Evolutionary conservation across 768 basidiomycete species (phyloP).

Genomic region (Multifurca ochricompacta): DNA sequence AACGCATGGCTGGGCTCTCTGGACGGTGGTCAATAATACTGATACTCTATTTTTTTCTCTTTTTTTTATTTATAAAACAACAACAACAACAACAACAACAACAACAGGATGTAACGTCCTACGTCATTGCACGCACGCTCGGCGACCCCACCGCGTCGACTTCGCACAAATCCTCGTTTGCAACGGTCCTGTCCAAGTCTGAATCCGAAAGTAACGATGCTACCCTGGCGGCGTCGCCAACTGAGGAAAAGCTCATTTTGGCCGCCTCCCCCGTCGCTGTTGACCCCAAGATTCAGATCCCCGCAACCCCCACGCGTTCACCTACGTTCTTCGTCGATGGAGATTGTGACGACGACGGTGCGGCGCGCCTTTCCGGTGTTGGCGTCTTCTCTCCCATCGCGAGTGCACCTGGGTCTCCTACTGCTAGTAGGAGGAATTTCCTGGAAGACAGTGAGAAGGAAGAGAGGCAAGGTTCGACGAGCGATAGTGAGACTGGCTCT

Average conservation of each 20-base stretch:
- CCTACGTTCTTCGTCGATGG: constrained; percentile 1
- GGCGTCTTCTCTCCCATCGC: constrained; percentile 66
- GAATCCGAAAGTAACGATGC: background rate
- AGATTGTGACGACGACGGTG: constrained; percentile 12
- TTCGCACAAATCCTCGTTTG: constrained; percentile 37
- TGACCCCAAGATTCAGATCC: background rate
- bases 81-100: too few relatives aligned
- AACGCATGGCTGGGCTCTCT: background rate
- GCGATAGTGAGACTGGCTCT: background rate
- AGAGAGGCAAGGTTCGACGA: background rate
- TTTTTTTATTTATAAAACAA: too few relatives aligned
- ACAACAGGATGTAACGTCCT: constrained; percentile 67
- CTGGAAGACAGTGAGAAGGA: constrained; percentile 2
- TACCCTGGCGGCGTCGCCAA: background rate
- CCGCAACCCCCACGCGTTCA: constrained; percentile 16
- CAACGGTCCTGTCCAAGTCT: background rate
- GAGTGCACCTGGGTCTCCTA: constrained; percentile 61
- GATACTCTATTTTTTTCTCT: too few relatives aligned
- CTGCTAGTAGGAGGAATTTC: constrained; percentile 24
- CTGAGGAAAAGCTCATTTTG: background rate
- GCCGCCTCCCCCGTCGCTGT: background rate
- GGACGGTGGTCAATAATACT: background rate
- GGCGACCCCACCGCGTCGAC: constrained; percentile 70
- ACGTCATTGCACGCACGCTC: constrained; percentile 74
- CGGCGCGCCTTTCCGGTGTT: constrained; percentile 47